Base-by-base conservation (phyloP, 257 asterid genomes). In the Gentiana macrophylla region DNA sequence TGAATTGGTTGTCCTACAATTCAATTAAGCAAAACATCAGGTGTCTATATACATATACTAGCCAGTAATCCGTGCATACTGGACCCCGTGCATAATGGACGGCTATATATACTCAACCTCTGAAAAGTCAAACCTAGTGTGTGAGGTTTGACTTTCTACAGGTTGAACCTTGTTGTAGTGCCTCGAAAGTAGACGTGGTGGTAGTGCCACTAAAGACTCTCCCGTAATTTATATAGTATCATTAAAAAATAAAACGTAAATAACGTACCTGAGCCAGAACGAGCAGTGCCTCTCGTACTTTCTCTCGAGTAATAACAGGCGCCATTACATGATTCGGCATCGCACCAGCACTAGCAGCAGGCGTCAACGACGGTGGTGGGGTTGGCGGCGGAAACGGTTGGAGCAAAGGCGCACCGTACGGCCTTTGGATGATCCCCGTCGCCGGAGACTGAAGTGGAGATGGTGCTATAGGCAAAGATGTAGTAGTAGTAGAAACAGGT, bases 351-450 rank as follows among this genome's bases (percentile, higher is more conserved):
- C 24, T 15, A 15, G 77, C 49, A 60, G 80, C 61, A 24, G 97
- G 94, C 64, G 97, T 82, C 63, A 92, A 91, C 9, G 95, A 88
- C 35, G 84, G 94, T 43, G 99, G 97, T 11, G 99, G 99, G 11
- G 86, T 81, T 2, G 99, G 97, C 5, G 99, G 95, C 62, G 99
- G 99, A 68, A 88, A 92, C 59, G 99, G 97, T 90, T 92, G 95
- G 50, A 92, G 97, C 67, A 88, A 67, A 13, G 99, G 97, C 52
- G 94, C 73, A 65, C 95, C 97, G 66, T 85, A 88, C 53, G 91
- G 94, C 62, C 86, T 81, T 61, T 77, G 94, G 35, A 79, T 66
- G 70, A 55, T 71, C 43, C 69, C 80, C 24, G 24, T 24, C 24
- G 24, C 24, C 35, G 82, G 81, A 66, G 86, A 74, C 67, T 76